A percentile compares a stretch with the other conserved stretches of the same genome.
Conservation (phyloP, 2,329 filamentous ascomycete species). For the Alternaria triticimaculans region DNA sequence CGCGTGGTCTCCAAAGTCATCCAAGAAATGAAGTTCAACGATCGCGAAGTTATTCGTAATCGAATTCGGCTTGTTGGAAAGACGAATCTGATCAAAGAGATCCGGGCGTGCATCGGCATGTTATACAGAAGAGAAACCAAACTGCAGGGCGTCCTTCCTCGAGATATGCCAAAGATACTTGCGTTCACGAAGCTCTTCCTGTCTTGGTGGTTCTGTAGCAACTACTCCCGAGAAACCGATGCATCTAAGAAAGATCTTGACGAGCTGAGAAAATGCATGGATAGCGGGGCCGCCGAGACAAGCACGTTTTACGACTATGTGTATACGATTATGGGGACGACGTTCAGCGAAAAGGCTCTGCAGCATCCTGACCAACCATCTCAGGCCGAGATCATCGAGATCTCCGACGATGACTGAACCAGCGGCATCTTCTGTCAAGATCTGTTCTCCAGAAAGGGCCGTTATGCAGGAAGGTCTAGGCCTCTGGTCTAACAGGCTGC, state of each 20-base stretch:
- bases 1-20: constrained; percentile 55
- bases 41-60: constrained; percentile 29
- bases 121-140: constrained; percentile 20
- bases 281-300: constrained; percentile 18
- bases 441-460: not conserved
- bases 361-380: constrained; percentile 27
- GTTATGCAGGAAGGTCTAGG: not conserved
- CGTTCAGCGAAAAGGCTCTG: constrained; percentile 32
- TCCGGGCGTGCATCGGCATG: constrained; percentile 34
- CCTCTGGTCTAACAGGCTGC: not conserved
- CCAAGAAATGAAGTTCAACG: constrained; percentile 30
- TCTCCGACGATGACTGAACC: constrained; percentile 32
- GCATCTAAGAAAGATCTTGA: constrained; percentile 16
- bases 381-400: constrained; percentile 36
- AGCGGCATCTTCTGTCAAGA: not conserved
- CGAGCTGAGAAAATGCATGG: constrained; percentile 24
- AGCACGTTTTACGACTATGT: constrained; percentile 36
- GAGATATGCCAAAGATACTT: constrained; percentile 34
- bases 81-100: constrained; percentile 29
- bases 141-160: constrained; percentile 34
- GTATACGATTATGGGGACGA: constrained; percentile 29
- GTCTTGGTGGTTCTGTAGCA: constrained; percentile 44
- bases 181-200: constrained; percentile 40
- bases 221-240: constrained; percentile 19
- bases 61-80: constrained; percentile 29